phyloP scores from a whole-genome alignment of 768 basidiomycete genomes.

The Filobasidium wieringae region DNA sequence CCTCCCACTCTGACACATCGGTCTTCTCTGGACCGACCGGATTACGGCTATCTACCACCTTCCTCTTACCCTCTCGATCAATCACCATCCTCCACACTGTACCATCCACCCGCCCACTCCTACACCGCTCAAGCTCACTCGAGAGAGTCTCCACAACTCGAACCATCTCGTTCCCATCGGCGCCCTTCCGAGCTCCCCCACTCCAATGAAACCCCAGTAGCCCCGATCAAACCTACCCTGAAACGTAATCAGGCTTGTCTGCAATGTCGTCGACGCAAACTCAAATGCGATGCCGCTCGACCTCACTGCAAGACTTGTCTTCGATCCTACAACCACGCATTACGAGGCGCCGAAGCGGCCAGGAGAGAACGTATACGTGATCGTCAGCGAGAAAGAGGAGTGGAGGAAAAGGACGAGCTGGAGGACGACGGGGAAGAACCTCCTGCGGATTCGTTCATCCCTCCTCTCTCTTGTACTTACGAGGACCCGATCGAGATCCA shows the following conservation, averaged over 20 bases:
- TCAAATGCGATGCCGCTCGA: conserved; percentile 35
- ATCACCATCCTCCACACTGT: not conserved
- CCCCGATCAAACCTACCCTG: conserved; percentile 16
- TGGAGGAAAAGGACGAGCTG: not conserved
- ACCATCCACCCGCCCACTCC: not conserved
- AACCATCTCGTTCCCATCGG: not conserved
- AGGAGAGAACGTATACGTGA: conserved; percentile 1
- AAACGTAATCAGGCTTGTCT: conserved; percentile 36
- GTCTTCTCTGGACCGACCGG: not conserved
- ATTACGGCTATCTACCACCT: too few relatives aligned
- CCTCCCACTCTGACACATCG: not conserved
- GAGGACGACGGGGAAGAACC: conserved; percentile 1
- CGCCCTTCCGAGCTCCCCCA: not conserved
- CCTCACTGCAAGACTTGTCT: conserved; percentile 16
- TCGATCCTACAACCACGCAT: conserved; percentile 30
- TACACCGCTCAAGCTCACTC: not conserved
- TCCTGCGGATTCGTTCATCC: not conserved
- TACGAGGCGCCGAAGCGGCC: conserved; percentile 14
- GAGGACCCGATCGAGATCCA: conserved; percentile 12
- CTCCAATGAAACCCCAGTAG: not conserved
- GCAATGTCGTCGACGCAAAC: conserved; percentile 34
- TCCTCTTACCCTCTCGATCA: not conserved
- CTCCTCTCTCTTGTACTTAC: not conserved
- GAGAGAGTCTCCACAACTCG: not conserved
- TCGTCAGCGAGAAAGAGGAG: not conserved